Percentiles rank a stretch among this genome's conserved stretches.
Conservation (phyloP, 208 protist genomes). For the Wallacemonas sp. region DNA sequence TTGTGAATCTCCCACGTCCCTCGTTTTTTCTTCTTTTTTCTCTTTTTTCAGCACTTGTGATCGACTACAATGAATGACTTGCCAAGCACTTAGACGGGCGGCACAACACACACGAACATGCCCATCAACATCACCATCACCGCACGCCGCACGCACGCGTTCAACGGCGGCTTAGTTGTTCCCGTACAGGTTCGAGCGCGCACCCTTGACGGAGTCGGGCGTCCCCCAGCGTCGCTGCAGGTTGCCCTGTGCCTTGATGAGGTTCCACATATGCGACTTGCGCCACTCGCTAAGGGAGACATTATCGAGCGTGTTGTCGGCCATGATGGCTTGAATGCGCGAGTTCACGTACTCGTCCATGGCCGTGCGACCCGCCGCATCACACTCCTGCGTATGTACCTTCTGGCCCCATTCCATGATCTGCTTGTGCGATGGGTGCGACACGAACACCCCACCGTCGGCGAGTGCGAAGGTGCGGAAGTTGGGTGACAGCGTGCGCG, state of each 20-base stretch:
- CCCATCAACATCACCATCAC: too few species aligned
- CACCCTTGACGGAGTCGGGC: slow-evolving; percentile 69
- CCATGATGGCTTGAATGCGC: slow-evolving; percentile 87
- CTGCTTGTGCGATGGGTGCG: slow-evolving; percentile 79
- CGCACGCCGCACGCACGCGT: too few species aligned
- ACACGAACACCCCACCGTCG: slow-evolving; percentile 79
- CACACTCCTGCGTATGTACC: slow-evolving; percentile 63
- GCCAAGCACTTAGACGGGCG: too few species aligned
- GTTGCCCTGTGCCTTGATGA: slow-evolving; percentile 80
- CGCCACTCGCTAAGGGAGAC: slow-evolving; percentile 81
- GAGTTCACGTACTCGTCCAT: slow-evolving; percentile 84
- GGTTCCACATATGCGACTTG: slow-evolving; percentile 79
- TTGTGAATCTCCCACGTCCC: too few species aligned
- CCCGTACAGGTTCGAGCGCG: slow-evolving; percentile 58
- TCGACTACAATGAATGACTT: too few species aligned
- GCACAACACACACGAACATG: too few species aligned
- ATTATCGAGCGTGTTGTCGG: slow-evolving; percentile 88
- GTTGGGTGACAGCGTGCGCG: slow-evolving; percentile 76
- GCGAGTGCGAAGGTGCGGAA: slow-evolving; percentile 79
- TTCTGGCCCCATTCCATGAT: slow-evolving; percentile 78
- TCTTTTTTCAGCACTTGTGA: too few species aligned
- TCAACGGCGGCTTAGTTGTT: too few species aligned
- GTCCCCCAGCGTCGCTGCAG: slow-evolving; percentile 79
- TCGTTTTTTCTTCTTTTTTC: too few species aligned
- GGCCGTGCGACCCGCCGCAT: slow-evolving; percentile 55